Base-by-base conservation (phyloP, 116 monocot species). In the Trichopus zeylanicus region DNA sequence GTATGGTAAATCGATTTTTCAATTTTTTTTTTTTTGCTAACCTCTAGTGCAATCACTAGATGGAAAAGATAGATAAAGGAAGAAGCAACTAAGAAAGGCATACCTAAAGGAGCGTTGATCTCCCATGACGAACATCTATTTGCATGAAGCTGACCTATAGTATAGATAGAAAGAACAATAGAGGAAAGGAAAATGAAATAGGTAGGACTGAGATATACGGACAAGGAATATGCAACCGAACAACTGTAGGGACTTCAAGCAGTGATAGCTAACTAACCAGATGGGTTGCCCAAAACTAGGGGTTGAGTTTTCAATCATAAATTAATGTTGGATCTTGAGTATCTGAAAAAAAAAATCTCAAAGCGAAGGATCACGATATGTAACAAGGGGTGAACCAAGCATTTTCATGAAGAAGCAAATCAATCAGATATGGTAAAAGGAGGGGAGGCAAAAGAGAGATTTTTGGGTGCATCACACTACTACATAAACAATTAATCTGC, bases 221-320 rank as follows among this genome's bases (percentile, higher is more conserved):
- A n/a, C n/a, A n/a, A n/a, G n/a, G n/a, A n/a, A n/a, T n/a, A n/a
- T n/a, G n/a, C n/a, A n/a, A n/a, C n/a, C n/a, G n/a, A n/a, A 56
- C 66, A 66, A 56, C 55, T 18, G 42, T 21, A 46, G 56, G 66
- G 66, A 46, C 66, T 66, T 66, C 66, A 28, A 56, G 42, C 56
- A 31, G 42, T 55, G 66, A 66, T 55, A 56, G 66, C 55, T 66
- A 66, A 64, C 64, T 52, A 35, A 64, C 52, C 35, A 22, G 35
- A 63, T 51, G 49, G 55, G 65, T 37, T 27, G 48, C 62, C 62
- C 26, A 62, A 62, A 62, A 29, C 27, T 26, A 11, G 58, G 48
- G 31, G 38, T 12, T 7, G 38, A 38, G 21, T 38, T 59, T 61
- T 46, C 42, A 61, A 61, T 61, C 60, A 20, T 11, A 42, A 30